These are phyloP conservation scores for Laguncularia racemosa DNA, from an alignment of 345 rosid species.

Conservation along the genomic window DNA sequence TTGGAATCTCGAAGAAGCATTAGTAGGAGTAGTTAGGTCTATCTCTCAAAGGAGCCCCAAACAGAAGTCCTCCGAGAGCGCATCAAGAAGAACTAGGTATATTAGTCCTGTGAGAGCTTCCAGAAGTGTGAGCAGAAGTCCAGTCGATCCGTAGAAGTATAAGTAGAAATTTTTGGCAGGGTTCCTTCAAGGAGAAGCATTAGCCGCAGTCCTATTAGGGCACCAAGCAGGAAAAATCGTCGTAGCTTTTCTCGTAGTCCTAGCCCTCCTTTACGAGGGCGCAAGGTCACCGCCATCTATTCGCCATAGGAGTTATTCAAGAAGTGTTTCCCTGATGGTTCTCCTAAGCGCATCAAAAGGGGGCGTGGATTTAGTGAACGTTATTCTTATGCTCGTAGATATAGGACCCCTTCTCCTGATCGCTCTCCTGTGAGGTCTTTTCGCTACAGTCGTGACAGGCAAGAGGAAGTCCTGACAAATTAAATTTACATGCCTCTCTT, in stretches of 20 bases:
- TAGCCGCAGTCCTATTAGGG: slow-evolving; percentile 19
- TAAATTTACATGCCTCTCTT: too few species aligned
- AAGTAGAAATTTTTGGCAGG: slow-evolving; percentile 42
- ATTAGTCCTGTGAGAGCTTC: slow-evolving; percentile 4
- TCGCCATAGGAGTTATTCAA: slow-evolving; percentile 68
- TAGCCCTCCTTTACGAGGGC: slow-evolving; percentile 41
- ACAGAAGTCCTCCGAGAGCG: slow-evolving; percentile 23
- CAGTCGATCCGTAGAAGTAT: slow-evolving; percentile 33
- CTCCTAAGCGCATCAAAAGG: slow-evolving; percentile 78
- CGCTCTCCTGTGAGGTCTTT: slow-evolving; percentile 76
- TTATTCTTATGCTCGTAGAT: slow-evolving; percentile 81
- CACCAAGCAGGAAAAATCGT: slow-evolving; percentile 39
- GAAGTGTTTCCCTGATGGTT: slow-evolving; percentile 79
- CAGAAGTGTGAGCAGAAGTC: slow-evolving; percentile 18
- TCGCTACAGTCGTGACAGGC: slow-evolving; percentile 82
- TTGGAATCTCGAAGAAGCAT: slow-evolving; percentile 35
- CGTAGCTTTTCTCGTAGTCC: slow-evolving; percentile 59
- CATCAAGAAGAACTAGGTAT: slow-evolving; percentile 8
- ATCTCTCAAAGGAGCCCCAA: slow-evolving; percentile 28
- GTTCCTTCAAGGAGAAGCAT: slow-evolving; percentile 12
- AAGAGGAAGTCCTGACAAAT: background rate
- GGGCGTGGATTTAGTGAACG: slow-evolving; percentile 93
- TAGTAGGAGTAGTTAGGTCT: slow-evolving; percentile 36
- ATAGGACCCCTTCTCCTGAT: slow-evolving; percentile 83
- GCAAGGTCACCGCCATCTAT: slow-evolving; percentile 53